These are phyloP conservation scores for Dimargaris xerosporica DNA, from an alignment of 192 early-diverging fungal genomes.

Conservation along the genomic window DNA sequence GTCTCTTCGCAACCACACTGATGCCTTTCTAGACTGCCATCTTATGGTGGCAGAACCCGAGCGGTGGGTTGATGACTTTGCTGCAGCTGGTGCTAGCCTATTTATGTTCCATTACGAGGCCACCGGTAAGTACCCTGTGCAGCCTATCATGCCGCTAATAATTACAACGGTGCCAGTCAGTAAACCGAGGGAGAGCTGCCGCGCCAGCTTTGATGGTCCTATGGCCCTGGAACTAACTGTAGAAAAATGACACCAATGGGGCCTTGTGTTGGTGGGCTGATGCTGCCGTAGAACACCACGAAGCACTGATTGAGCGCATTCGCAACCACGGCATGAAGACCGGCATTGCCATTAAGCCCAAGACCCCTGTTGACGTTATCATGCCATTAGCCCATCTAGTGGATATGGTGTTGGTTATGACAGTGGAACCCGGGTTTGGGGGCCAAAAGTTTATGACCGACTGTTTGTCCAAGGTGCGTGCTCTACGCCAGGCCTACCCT, in stretches of 20 bases:
- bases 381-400: constrained; percentile 39
- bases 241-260: no score
- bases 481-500: constrained; percentile 63
- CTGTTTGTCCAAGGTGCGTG: constrained; percentile 68
- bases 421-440: constrained; percentile 94
- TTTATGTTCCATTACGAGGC: constrained; percentile 93
- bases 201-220: no score
- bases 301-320: constrained; percentile 63
- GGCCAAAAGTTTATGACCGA: constrained; percentile 86
- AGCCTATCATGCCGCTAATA: no score
- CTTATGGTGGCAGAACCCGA: constrained; percentile 62
- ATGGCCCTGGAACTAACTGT: no score
- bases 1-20: constrained; percentile 66
- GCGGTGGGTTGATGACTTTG: constrained; percentile 89
- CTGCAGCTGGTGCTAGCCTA: constrained; percentile 70
- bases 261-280: no score
- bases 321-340: constrained; percentile 78
- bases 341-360: constrained; percentile 84
- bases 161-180: no score
- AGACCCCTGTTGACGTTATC: constrained; percentile 50
- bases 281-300: constrained; percentile 23
- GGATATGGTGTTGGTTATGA: constrained; percentile 92
- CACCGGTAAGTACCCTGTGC: constrained; percentile 26
- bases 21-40: constrained; percentile 83
- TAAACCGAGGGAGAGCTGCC: no score